Conservation (phyloP, 2,329 filamentous ascomycete genomes). For the Aspergillus sp. region DNA sequence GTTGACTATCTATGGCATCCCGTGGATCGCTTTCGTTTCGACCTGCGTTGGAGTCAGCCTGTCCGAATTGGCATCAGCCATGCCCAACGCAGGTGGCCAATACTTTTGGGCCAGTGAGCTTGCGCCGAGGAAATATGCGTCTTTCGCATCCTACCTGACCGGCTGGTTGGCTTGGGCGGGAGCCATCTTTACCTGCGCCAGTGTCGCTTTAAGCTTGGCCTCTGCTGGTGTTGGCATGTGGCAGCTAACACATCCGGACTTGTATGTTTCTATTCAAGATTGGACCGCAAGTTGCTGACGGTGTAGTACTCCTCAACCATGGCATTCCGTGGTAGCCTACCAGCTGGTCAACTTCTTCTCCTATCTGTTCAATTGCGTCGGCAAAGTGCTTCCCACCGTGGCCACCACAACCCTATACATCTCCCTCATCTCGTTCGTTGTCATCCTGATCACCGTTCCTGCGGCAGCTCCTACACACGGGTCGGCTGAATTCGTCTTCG, state of each 20-base stretch:
- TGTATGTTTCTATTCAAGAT: conserved; percentile 44
- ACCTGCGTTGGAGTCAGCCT: conserved; percentile 49
- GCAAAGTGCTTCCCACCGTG: conserved; percentile 38
- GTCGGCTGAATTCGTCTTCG: conserved; percentile 53
- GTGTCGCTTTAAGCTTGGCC: conserved; percentile 53
- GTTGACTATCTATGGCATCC: conserved; percentile 53
- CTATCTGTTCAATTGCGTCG: conserved; percentile 52
- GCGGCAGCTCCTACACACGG: conserved; percentile 48
- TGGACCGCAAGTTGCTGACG: neutral
- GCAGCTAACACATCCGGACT: conserved; percentile 54
- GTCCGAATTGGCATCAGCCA: conserved; percentile 51
- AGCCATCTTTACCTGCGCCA: conserved; percentile 56
- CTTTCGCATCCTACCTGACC: conserved; percentile 51
- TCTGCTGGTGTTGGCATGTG: conserved; percentile 55
- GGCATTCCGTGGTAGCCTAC: conserved; percentile 48
- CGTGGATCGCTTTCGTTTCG: conserved; percentile 49
- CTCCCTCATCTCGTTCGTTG: conserved; percentile 50
- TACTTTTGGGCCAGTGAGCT: conserved; percentile 56
- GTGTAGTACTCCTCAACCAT: conserved; percentile 33
- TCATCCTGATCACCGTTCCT: conserved; percentile 53
- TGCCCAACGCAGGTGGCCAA: conserved; percentile 55
- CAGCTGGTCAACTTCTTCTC: conserved; percentile 51
- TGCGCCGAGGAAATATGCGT: conserved; percentile 48
- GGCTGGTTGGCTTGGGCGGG: conserved; percentile 58
- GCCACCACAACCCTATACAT: conserved; percentile 49